These are phyloP conservation scores for Suillus subalutaceus DNA, from an alignment of 768 basidiomycete species.

Conservation along the genomic window DNA sequence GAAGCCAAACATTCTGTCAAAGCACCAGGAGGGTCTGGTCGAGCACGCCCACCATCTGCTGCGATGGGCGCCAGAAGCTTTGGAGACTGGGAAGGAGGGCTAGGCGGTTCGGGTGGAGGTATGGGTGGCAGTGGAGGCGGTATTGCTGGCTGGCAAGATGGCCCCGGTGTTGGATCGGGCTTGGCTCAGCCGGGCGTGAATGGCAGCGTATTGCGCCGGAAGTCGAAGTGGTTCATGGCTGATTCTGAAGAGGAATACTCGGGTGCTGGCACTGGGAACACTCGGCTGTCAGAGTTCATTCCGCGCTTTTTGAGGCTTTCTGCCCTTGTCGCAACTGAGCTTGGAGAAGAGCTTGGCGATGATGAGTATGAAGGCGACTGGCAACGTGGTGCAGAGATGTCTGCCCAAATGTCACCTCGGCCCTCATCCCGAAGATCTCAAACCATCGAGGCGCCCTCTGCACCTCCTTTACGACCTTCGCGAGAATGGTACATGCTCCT, in stretches of 20 bases:
- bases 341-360: conserved; percentile 69
- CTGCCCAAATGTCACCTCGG: conserved; percentile 18
- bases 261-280: conserved; percentile 54
- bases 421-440: conserved; percentile 27
- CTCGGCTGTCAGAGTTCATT: conserved; percentile 66
- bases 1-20: conserved; percentile 49
- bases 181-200: conserved; percentile 55
- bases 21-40: conserved; percentile 27
- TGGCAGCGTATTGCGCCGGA: conserved; percentile 65
- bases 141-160: conserved; percentile 76
- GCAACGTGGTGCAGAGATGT: conserved; percentile 24
- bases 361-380: conserved; percentile 46
- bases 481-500: conserved; percentile 83
- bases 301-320: conserved; percentile 76
- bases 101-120: conserved; percentile 22
- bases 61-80: neutral
- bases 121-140: conserved; percentile 44
- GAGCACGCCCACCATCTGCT: conserved; percentile 19
- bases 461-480: conserved; percentile 65
- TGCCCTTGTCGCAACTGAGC: conserved; percentile 76
- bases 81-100: conserved; percentile 30
- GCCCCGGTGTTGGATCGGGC: conserved; percentile 73
- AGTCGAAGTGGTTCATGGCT: conserved; percentile 29
- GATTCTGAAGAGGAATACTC: conserved; percentile 26
- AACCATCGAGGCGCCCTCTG: conserved; percentile 48